Percentiles rank a stretch among this genome's conserved stretches.
Conservation (phyloP, 2,329 filamentous ascomycete genomes). For the Rosellinia necatrix region DNA sequence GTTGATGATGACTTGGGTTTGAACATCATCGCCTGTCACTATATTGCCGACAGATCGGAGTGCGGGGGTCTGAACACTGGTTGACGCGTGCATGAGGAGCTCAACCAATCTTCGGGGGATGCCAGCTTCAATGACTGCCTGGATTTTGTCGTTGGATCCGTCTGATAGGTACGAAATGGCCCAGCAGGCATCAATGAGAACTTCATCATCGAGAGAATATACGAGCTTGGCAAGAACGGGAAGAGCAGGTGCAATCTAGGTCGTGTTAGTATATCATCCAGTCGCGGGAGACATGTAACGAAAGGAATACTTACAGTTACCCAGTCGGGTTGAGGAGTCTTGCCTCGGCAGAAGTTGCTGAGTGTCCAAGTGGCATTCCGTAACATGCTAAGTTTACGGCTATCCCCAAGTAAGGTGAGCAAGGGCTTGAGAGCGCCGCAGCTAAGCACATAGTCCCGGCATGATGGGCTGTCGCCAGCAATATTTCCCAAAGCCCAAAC, state of each 20-base stretch:
- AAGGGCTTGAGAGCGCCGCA: conserved; percentile 91
- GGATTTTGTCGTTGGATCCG: conserved; percentile 98
- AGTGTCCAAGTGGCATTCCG: conserved; percentile 98
- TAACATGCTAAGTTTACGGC: conserved; percentile 98
- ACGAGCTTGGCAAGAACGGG: conserved; percentile 96
- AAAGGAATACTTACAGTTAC: conserved; percentile 70
- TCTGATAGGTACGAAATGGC: conserved; percentile 98
- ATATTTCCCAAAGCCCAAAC: conserved; percentile 99
- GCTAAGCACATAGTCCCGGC: conserved; percentile 93
- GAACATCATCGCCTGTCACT: conserved; percentile 96
- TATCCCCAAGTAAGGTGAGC: conserved; percentile 88
- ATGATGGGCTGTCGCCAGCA: conserved; percentile 95
- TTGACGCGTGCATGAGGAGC: conserved; percentile 96
- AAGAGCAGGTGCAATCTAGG: conserved; percentile 87
- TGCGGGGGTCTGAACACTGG: conserved; percentile 95
- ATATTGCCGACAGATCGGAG: conserved; percentile 98
- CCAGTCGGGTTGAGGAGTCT: conserved; percentile 99
- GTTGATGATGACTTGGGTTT: conserved; percentile 99
- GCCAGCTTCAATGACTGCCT: conserved; percentile 97
- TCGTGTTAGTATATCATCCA: conserved; percentile 17
- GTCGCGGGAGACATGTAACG: neutral
- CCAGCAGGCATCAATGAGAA: conserved; percentile 99
- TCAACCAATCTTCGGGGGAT: conserved; percentile 96
- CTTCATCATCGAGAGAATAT: conserved; percentile 97
- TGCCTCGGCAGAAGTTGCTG: conserved; percentile 99